phyloP scores from a whole-genome alignment of 257 asterid genomes.

The Echium plantagineum region DNA sequence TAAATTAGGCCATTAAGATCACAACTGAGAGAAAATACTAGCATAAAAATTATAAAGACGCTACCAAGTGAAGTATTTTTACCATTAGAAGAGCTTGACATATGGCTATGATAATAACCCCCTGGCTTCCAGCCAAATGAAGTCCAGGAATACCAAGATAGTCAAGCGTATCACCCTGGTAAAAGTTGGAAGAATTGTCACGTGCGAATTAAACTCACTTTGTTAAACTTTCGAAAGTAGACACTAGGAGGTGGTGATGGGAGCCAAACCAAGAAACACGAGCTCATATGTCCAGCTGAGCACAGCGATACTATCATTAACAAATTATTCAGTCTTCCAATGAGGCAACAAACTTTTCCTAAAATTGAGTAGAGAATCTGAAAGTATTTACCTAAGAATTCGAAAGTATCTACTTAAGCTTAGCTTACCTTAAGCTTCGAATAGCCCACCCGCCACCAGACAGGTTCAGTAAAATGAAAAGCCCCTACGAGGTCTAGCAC shows the following conservation, averaged over 20 bases:
- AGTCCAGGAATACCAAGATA: conserved; percentile 96
- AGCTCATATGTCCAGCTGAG: not conserved
- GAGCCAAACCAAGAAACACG: not conserved
- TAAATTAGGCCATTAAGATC: not conserved
- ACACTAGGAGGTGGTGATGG: not conserved
- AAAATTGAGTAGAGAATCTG: too few relatives aligned
- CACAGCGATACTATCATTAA: not conserved
- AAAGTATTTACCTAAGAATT: too few relatives aligned
- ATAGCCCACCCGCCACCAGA: conserved; percentile 96
- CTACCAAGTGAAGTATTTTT: conserved; percentile 1
- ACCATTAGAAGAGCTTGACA: conserved; percentile 95
- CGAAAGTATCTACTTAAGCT: too few relatives aligned
- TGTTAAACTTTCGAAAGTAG: not conserved
- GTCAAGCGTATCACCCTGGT: conserved; percentile 83
- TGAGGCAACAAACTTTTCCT: too few relatives aligned
- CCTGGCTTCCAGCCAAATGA: conserved; percentile 95
- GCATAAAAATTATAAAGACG: not conserved
- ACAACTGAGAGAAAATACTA: not conserved
- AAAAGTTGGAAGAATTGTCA: conserved; percentile 7
- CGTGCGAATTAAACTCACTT: not conserved
- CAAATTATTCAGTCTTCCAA: not conserved
- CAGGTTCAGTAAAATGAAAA: conserved; percentile 80
- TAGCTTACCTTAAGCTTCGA: conserved; percentile 97
- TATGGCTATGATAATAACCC: conserved; percentile 75
- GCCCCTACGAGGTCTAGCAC: conserved; percentile 54